Evolutionary conservation across 495 filamentous ascomycete species (phyloP).

Genomic region (Lasiosphaeria hispida): DNA sequence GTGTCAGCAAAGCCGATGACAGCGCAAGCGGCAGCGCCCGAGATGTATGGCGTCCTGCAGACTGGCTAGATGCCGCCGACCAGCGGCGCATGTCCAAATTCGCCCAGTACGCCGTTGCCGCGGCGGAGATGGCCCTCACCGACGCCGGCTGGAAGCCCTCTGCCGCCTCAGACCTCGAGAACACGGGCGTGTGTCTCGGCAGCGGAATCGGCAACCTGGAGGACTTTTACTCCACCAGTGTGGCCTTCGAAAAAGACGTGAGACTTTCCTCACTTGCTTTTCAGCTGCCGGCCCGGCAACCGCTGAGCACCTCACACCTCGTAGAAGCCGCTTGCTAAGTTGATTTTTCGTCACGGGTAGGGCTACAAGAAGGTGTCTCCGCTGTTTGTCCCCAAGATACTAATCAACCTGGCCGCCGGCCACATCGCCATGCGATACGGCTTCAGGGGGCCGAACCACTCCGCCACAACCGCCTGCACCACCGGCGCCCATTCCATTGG

Average conservation of each 20-base stretch:
- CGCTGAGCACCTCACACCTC: neutral
- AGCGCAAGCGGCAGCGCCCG: slow-evolving; percentile 1
- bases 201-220: slow-evolving; percentile 94
- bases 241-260: slow-evolving; percentile 73
- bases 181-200: slow-evolving; percentile 88
- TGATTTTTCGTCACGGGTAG: slow-evolving; percentile 35
- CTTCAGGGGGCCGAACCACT: slow-evolving; percentile 88
- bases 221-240: slow-evolving; percentile 78
- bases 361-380: slow-evolving; percentile 92
- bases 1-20: neutral
- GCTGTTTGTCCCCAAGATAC: slow-evolving; percentile 83
- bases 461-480: slow-evolving; percentile 90
- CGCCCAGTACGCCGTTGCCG: slow-evolving; percentile 85
- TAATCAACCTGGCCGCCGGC: slow-evolving; percentile 92
- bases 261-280: slow-evolving; percentile 27
- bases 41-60: slow-evolving; percentile 64
- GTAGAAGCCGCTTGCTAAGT: slow-evolving; percentile 8
- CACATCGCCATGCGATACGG: slow-evolving; percentile 92
- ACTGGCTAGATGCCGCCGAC: slow-evolving; percentile 71
- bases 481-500: slow-evolving; percentile 93
- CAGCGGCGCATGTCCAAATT: slow-evolving; percentile 87
- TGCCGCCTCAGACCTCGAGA: slow-evolving; percentile 59
- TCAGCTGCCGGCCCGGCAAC: neutral
- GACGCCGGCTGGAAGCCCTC: slow-evolving; percentile 79
- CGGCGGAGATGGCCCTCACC: slow-evolving; percentile 78